These are phyloP conservation scores for Fraxinus pennsylvanica DNA, from an alignment of 257 asterid species.

Conservation along the genomic window DNA sequence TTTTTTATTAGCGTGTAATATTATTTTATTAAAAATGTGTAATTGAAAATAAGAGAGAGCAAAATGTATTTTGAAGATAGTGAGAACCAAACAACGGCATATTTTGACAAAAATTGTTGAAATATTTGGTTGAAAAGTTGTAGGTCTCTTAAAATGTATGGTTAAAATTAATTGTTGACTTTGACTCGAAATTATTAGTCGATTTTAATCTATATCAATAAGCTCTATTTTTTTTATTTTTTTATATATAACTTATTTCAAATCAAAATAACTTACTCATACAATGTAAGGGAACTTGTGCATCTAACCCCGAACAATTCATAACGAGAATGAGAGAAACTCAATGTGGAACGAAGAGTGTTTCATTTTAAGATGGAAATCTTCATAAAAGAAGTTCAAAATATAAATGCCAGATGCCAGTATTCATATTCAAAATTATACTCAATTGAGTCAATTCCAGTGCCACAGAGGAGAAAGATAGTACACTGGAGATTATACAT, in stretches of 20 bases:
- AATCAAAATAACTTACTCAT: background rate
- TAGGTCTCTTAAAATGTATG: no score
- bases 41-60: no score
- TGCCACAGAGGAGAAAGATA: background rate
- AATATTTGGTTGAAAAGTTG: no score
- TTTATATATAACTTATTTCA: background rate
- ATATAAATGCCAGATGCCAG: background rate
- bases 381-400: background rate
- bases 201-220: no score
- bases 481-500: background rate
- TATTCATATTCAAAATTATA: slow-evolving; percentile 2
- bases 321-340: background rate
- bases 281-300: background rate
- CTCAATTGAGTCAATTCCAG: background rate
- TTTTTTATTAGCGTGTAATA: no score
- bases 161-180: no score
- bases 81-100: no score
- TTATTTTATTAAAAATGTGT: no score
- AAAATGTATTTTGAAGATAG: no score
- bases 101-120: no score
- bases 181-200: no score
- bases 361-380: background rate
- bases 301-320: background rate
- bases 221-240: no score
- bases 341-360: background rate